These are phyloP conservation scores for Neofusicoccum umdonicola DNA, from an alignment of 2,329 filamentous ascomycete genomes.

Conservation along the genomic window DNA sequence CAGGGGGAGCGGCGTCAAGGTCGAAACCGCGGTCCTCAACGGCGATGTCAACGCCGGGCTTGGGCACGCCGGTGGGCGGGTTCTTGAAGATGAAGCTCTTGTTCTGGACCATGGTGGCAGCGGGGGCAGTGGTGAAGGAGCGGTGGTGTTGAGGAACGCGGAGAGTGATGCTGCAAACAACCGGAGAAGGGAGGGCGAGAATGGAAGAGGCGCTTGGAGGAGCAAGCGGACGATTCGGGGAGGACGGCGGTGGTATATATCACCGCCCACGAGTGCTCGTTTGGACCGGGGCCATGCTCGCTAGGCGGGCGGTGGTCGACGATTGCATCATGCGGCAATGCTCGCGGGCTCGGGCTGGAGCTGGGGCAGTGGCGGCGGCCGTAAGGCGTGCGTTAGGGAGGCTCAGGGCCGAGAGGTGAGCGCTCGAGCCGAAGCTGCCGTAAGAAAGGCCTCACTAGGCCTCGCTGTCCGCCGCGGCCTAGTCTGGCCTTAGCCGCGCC, in stretches of 20 bases:
- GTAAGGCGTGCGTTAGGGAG: not conserved
- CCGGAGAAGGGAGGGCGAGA: not conserved
- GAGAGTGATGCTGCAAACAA: not conserved
- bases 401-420: not conserved
- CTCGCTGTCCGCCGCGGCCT: too few species aligned
- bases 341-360: not conserved
- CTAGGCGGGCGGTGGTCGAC: not conserved
- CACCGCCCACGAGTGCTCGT: not conserved
- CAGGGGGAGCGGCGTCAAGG: conserved; percentile 54
- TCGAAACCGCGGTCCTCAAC: conserved; percentile 70
- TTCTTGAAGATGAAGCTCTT: conserved; percentile 74
- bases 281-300: not conserved
- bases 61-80: conserved; percentile 64
- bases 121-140: not conserved
- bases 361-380: not conserved
- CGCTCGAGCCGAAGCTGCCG: not conserved
- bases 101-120: conserved; percentile 58
- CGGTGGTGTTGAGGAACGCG: not conserved
- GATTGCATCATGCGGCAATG: conserved; percentile 6
- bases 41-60: conserved; percentile 67
- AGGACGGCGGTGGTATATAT: not conserved
- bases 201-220: too few species aligned
- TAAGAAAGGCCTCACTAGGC: not conserved
- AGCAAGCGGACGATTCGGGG: not conserved
- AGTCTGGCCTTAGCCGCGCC: not conserved